Base-by-base conservation (phyloP, 2,329 filamentous ascomycete species). In the Penicillium brasilianum region DNA sequence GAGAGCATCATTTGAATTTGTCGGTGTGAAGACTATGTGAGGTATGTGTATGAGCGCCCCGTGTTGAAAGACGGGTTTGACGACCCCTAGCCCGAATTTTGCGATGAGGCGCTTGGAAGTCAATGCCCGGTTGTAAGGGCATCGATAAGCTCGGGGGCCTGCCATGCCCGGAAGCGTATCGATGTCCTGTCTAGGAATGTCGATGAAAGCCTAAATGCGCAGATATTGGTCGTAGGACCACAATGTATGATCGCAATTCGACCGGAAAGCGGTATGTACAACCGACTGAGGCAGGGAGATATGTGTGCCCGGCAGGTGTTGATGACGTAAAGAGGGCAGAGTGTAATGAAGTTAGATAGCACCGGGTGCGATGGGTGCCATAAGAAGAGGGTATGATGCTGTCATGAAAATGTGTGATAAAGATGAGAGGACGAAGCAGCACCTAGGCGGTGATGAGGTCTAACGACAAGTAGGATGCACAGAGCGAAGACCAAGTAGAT, bases 211-310 rank as follows among this genome's bases (percentile, higher is more conserved):
- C 41, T 43, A 46, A 20, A 57, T 59, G 61, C 59, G 63, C 46
- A 61, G 20, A 22, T 32, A 18, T 34, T 36, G 52, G 43, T 49
- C 44, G 54, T 54, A 32, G 22, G 34, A 32, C 53, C 46, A 55
- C 28, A 44, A 22, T 57, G 36, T 51, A 32, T 49, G 25, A 36
- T 44, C 52, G 41, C 58, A 43, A 58, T 46, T 36, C 34, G 32
- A 43, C 61, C 34, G 43, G 43, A 43, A 49, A 44, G 56, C 41
- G 57, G 34, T 66, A 66, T 66, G 52, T 64, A 68, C 60, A 57
- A 37, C 58, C 53, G 57, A 49, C 58, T 16, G n/a, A 62, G 34
- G 34, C 43, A 61, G 54, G 43, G 44, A 25, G 34, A 22, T 20
- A n/a, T 53, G n/a, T 49, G 52, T 30, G 30, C 53, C 57, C 57